phyloP scores from a whole-genome alignment of 169 alveolate genomes.

The Perkinsus olseni region DNA sequence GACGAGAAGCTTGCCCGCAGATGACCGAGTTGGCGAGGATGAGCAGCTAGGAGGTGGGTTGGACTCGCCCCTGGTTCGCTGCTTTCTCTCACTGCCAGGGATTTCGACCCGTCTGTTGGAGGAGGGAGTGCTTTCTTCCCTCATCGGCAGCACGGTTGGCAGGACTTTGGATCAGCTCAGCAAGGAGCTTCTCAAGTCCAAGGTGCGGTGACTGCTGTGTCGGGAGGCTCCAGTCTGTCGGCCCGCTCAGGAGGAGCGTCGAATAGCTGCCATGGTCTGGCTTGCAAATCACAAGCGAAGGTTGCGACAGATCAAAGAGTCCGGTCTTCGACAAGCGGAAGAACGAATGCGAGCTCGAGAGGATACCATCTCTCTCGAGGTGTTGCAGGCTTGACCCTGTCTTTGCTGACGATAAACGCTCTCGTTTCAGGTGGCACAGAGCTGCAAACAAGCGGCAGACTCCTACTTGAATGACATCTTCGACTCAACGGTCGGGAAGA shows the following conservation, averaged over 20 bases:
- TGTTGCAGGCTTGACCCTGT: constrained; percentile 66
- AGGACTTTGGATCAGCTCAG: constrained; percentile 77
- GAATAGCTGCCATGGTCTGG: constrained; percentile 74
- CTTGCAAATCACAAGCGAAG: constrained; percentile 85
- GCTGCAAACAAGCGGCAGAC: neutral
- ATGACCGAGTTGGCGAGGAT: constrained; percentile 50
- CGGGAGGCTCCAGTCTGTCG: constrained; percentile 40
- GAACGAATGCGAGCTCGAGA: constrained; percentile 76
- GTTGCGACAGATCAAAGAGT: constrained; percentile 81
- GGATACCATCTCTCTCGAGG: constrained; percentile 66
- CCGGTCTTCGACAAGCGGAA: constrained; percentile 88
- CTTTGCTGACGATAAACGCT: neutral
- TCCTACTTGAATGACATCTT: neutral
- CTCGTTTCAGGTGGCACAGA: neutral
- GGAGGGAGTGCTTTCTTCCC: constrained; percentile 39
- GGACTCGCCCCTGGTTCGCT: neutral
- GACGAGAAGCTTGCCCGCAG: constrained; percentile 48
- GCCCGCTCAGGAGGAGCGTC: constrained; percentile 72
- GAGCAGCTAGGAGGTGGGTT: constrained; percentile 34
- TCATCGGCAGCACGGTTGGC: constrained; percentile 67
- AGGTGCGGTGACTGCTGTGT: neutral
- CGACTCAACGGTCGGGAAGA: neutral
- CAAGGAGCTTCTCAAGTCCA: constrained; percentile 64
- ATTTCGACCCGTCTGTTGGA: constrained; percentile 26
- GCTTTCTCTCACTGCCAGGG: neutral